Evolutionary conservation across 2,329 filamentous ascomycete species (phyloP).

Genomic region (Claviceps humidiphila): DNA sequence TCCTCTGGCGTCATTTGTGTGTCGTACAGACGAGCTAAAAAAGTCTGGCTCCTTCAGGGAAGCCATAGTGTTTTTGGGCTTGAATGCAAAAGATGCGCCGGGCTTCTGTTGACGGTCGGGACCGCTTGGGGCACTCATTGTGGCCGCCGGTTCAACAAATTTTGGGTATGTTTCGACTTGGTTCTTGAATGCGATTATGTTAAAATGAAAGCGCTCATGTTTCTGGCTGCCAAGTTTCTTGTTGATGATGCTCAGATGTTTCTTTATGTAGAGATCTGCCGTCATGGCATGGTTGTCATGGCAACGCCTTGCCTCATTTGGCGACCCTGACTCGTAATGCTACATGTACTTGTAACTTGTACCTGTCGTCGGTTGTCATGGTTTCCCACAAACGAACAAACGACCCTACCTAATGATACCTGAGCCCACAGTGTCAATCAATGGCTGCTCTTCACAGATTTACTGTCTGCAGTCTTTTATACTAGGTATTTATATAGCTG

Average conservation of each 20-base stretch:
- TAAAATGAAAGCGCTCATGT: slow-evolving; percentile 5
- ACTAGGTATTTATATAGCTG: no score
- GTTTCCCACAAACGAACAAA: no score
- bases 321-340: no score
- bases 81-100: slow-evolving; percentile 19
- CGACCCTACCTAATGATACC: no score
- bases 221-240: slow-evolving; percentile 7
- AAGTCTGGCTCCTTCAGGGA: slow-evolving; percentile 13
- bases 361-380: no score
- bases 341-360: no score
- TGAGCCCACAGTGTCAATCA: no score
- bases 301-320: slow-evolving; percentile 11
- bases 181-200: slow-evolving; percentile 1
- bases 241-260: not conserved
- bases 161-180: slow-evolving; percentile 5
- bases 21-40: slow-evolving; percentile 4
- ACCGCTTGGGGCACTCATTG: slow-evolving; percentile 9
- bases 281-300: slow-evolving; percentile 18
- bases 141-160: not conserved
- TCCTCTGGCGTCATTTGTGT: not conserved
- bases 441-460: no score
- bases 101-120: slow-evolving; percentile 14
- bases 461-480: no score
- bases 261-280: not conserved
- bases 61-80: slow-evolving; percentile 17